phyloP scores from a whole-genome alignment of 306 rosid genomes.

The Vicia faba region DNA sequence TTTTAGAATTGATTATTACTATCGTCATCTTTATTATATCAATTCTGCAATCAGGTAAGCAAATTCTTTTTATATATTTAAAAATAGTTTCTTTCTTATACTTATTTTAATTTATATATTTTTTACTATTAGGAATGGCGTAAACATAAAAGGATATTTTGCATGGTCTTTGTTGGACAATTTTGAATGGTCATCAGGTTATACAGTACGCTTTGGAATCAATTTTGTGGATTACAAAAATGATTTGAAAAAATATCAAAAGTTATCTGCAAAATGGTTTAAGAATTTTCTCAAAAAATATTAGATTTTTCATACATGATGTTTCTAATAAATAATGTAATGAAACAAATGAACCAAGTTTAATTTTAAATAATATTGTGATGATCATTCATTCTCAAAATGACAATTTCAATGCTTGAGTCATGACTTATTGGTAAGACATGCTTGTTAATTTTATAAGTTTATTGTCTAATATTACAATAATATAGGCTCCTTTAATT shows the following conservation, averaged over 20 bases:
- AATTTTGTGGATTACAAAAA: slow-evolving; percentile 55
- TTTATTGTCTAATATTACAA: no score
- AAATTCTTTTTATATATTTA: not conserved
- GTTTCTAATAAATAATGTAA: not conserved
- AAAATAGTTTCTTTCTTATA: not conserved
- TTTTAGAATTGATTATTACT: slow-evolving; percentile 49
- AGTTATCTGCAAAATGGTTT: slow-evolving; percentile 58
- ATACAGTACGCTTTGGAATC: slow-evolving; percentile 51
- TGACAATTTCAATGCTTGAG: no score
- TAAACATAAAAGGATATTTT: slow-evolving; percentile 59
- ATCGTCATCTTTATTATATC: slow-evolving; percentile 54
- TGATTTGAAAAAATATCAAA: slow-evolving; percentile 43
- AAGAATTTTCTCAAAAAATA: slow-evolving; percentile 43
- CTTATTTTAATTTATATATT: not conserved
- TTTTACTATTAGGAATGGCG: slow-evolving; percentile 42
- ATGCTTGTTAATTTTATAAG: no score
- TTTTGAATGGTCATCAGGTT: slow-evolving; percentile 60
- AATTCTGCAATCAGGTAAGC: slow-evolving; percentile 49
- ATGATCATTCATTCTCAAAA: not conserved
- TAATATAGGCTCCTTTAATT: no score
- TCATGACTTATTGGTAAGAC: no score
- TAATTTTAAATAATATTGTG: not conserved
- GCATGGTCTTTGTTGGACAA: slow-evolving; percentile 70
- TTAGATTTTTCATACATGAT: not conserved
- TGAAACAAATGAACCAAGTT: not conserved